phyloP scores from a whole-genome alignment of 1,284 basidiomycete species.

The Exsudoporus floridanus region DNA sequence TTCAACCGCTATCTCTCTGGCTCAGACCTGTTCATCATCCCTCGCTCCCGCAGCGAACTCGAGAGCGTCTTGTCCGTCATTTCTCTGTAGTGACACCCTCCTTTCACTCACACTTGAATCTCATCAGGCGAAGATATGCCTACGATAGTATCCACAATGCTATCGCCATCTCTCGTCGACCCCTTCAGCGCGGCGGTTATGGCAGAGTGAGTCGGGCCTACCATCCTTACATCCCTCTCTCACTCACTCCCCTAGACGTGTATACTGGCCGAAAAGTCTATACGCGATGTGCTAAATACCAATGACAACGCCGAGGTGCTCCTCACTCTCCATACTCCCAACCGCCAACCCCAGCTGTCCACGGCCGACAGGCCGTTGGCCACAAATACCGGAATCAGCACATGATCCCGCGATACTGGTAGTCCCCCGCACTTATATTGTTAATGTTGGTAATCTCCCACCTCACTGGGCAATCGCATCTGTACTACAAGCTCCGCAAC shows the following conservation, averaged over 20 bases:
- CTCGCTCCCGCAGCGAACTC: constrained; percentile 61
- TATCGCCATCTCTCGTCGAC: constrained; percentile 63
- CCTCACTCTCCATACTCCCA: constrained; percentile 53
- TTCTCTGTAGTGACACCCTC: background rate
- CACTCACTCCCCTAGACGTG: constrained; percentile 49
- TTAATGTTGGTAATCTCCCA: constrained; percentile 12
- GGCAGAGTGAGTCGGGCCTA: constrained; percentile 54
- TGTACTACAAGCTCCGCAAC: constrained; percentile 27
- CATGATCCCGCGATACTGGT: constrained; percentile 18
- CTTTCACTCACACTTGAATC: constrained; percentile 10
- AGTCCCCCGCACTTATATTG: constrained; percentile 4
- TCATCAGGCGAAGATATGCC: constrained; percentile 61
- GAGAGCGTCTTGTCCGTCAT: constrained; percentile 65
- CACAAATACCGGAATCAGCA: constrained; percentile 24
- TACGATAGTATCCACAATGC: constrained; percentile 78
- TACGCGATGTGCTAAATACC: constrained; percentile 62
- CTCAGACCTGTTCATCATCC: constrained; percentile 67
- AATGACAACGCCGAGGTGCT: constrained; percentile 64
- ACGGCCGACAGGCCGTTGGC: constrained; percentile 17
- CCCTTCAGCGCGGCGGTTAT: constrained; percentile 68
- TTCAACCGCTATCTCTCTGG: constrained; percentile 60
- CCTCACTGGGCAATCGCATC: constrained; percentile 17
- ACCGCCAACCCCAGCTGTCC: constrained; percentile 12
- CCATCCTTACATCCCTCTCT: background rate
- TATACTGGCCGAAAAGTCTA: constrained; percentile 66